A percentile compares a stretch with the other conserved stretches of the same genome.
phyloP scores from a whole-genome alignment of 495 filamentous ascomycete species.

The Apodospora peruviana region DNA sequence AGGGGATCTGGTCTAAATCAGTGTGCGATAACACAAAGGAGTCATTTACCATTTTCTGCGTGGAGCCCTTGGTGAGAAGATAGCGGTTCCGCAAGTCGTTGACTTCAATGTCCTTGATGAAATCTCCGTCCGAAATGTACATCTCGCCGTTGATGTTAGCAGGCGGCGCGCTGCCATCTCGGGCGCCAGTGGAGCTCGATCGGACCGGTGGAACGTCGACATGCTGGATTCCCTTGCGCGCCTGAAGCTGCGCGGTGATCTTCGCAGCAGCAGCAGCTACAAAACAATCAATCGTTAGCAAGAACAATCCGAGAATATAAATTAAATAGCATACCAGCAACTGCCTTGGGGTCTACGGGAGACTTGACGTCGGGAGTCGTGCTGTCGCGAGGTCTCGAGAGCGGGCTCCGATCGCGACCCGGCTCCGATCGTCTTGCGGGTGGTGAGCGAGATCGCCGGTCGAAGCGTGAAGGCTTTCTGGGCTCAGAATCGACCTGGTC shows the following conservation, averaged over 20 bases:
- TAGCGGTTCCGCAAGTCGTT: constrained; percentile 97
- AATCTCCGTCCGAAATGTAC: constrained; percentile 93
- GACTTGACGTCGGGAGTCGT: constrained; percentile 34
- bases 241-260: constrained; percentile 89
- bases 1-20: constrained; percentile 64
- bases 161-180: constrained; percentile 23
- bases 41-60: constrained; percentile 98
- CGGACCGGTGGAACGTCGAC: constrained; percentile 88
- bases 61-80: constrained; percentile 93
- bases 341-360: constrained; percentile 69
- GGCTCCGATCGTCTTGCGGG: constrained; percentile 51
- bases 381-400: constrained; percentile 51
- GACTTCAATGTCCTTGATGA: constrained; percentile 96
- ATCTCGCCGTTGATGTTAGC: constrained; percentile 69
- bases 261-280: constrained; percentile 85
- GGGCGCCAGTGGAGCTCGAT: constrained; percentile 32
- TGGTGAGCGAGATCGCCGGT: constrained; percentile 82
- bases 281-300: no score
- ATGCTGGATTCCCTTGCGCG: constrained; percentile 89
- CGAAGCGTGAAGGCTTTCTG: constrained; percentile 67
- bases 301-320: no score
- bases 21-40: constrained; percentile 57
- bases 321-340: constrained; percentile 77
- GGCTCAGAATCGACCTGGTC: constrained; percentile 80
- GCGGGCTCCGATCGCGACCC: constrained; percentile 74